These are phyloP conservation scores for Entonaema liquescens DNA, from an alignment of 495 filamentous ascomycete species.

Conservation along the genomic window DNA sequence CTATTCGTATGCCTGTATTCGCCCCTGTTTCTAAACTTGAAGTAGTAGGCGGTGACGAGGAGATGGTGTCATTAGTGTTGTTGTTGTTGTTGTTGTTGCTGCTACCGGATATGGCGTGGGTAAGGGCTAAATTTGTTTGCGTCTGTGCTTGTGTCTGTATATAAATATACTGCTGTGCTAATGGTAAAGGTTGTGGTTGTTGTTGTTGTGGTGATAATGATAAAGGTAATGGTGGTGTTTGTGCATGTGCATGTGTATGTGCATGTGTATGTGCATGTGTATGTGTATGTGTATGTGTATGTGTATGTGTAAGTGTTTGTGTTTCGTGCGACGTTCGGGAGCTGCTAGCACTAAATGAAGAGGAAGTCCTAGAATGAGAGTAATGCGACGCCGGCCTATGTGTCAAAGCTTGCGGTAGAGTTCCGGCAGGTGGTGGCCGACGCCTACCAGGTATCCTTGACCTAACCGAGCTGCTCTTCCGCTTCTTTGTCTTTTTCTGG, in stretches of 20 bases:
- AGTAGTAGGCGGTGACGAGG: conserved; percentile 37
- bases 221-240: not conserved
- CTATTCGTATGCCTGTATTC: conserved; percentile 5
- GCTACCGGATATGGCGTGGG: conserved; percentile 20
- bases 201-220: not conserved
- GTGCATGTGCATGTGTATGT: conserved; percentile 4
- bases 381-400: conserved; percentile 37
- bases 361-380: conserved; percentile 36
- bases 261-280: conserved; percentile 7
- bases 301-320: conserved; percentile 20
- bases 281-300: conserved; percentile 18
- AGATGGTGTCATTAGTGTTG: conserved; percentile 19
- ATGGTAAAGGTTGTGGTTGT: not conserved
- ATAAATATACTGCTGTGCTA: not conserved
- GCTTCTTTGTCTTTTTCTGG: conserved; percentile 47
- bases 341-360: conserved; percentile 32
- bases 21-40: conserved; percentile 5
- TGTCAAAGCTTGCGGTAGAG: conserved; percentile 29
- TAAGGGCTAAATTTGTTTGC: not conserved
- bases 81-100: conserved; percentile 16
- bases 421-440: conserved; percentile 40
- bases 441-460: conserved; percentile 45
- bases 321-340: conserved; percentile 39
- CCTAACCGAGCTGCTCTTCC: conserved; percentile 43
- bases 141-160: conserved; percentile 10